Evolutionary conservation across 2,329 filamentous ascomycete species (phyloP).

Genomic region (Xylariaceae sp.): DNA sequence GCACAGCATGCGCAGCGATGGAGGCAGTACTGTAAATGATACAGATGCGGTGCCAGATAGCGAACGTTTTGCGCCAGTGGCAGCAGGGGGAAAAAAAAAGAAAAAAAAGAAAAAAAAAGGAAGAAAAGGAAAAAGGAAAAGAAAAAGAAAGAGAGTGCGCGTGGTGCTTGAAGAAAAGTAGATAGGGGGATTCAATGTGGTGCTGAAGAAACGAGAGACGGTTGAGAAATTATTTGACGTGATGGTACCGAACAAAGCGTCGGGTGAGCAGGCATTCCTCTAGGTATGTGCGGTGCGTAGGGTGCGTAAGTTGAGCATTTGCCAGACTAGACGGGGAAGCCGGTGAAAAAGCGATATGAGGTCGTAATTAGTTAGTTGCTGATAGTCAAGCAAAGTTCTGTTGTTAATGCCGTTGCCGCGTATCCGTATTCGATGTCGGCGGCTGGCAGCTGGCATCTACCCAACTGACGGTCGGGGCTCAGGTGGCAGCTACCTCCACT

Average conservation of each 20-base stretch:
- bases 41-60: neutral
- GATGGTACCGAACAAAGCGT: too few species aligned
- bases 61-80: slow-evolving; percentile 5
- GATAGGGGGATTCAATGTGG: neutral
- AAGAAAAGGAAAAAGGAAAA: neutral
- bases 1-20: neutral
- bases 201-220: neutral
- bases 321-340: too few species aligned
- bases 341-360: neutral
- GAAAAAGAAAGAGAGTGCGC: neutral
- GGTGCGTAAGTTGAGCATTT: neutral
- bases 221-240: neutral
- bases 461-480: neutral
- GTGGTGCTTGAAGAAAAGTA: neutral
- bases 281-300: neutral
- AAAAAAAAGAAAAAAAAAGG: neutral
- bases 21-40: neutral
- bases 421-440: neutral
- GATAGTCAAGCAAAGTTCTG: neutral
- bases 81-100: neutral
- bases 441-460: neutral
- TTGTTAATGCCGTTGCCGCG: neutral
- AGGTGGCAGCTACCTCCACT: too few species aligned
- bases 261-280: too few species aligned
- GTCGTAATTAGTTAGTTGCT: neutral